Base-by-base conservation (phyloP, 2,329 filamentous ascomycete genomes). In the Eutypella sp. region DNA sequence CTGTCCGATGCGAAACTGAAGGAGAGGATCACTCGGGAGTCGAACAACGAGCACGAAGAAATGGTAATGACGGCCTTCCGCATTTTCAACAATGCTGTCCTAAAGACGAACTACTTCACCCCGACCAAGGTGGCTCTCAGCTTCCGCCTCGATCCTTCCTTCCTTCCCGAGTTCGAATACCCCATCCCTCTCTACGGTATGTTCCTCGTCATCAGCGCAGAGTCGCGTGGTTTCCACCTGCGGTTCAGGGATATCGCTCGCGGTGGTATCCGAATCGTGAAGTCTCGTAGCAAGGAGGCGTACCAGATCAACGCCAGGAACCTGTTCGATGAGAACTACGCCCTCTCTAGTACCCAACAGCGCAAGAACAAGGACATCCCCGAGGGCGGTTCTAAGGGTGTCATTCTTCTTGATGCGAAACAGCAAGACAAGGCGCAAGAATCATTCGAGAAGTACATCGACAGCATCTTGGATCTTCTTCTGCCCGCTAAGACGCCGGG, bases 281-380 rank as follows among this genome's bases (percentile, higher is more conserved):
- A 97, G 76, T 97, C 92, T 47, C 83, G 93, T 58, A 96, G 91
- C 70, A 89, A 90, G 67, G 93, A 99, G 68, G 89, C 91, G 2
- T 99, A 96, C 65, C 81, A 85, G 50, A 97, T 97, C 75, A 99
- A 99, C 64, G 91, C 91, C 31, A 86, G 93, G 48, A 96, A 90
- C 47, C 78, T 99, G 52, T 99, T 99, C 60, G 93, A 99, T 58
- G 93, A 99, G 73, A 99, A 99, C 71, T 99, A 99, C 71, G 95
- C 93, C 53, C 80, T 99, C 50, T 92, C 93, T 54, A 97, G 95
- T 70, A 99, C 93, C 0, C 93, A 99, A 70, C 93, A 99, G 72
- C 89, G 93, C 63, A 99, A 99, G 81, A 99, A 99, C 79, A 99
- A 99, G 76, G 93, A 99, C 61, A 99, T 99, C 43, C 93, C 93